These are phyloP conservation scores for Apophysomyces elegans DNA, from an alignment of 371 early-diverging fungal genomes.

Conservation along the genomic window DNA sequence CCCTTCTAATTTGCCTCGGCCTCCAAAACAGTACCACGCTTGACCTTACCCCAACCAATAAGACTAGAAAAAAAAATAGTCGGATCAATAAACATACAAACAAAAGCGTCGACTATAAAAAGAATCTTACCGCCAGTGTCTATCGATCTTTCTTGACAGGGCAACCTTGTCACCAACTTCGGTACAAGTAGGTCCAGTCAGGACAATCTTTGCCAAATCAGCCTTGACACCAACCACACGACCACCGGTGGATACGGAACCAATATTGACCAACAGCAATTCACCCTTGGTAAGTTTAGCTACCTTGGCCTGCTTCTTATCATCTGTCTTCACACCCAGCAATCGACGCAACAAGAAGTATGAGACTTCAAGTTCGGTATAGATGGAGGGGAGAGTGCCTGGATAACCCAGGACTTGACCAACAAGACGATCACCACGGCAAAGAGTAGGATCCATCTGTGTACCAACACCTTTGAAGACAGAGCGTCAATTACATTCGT, in stretches of 20 bases:
- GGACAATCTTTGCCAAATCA: conserved; percentile 92
- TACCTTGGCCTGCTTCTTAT: conserved; percentile 96
- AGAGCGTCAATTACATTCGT: not conserved
- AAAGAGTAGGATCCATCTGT: conserved; percentile 97
- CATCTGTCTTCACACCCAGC: conserved; percentile 95
- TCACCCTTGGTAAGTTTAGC: conserved; percentile 94
- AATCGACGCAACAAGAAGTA: conserved; percentile 98
- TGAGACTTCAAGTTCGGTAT: conserved; percentile 94
- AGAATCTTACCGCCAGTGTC: conserved; percentile 95
- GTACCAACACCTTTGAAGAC: conserved; percentile 92
- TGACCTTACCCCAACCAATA: conserved; percentile 98
- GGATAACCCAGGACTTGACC: conserved; percentile 99
- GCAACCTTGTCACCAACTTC: conserved; percentile 99
- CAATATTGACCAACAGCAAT: conserved; percentile 98
- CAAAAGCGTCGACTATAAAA: not conserved
- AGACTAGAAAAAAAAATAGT: conserved; percentile 55
- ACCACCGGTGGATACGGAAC: conserved; percentile 98
- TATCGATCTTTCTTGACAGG: conserved; percentile 96
- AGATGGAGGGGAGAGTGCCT: conserved; percentile 96
- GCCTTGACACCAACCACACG: conserved; percentile 93
- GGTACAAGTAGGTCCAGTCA: conserved; percentile 97
- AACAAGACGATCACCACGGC: conserved; percentile 98
- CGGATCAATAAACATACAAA: not conserved
- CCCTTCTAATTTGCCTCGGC: conserved; percentile 56
- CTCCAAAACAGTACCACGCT: conserved; percentile 85